Evolutionary conservation across 257 asterid species (phyloP).

Genomic region (Jasminum sambac): DNA sequence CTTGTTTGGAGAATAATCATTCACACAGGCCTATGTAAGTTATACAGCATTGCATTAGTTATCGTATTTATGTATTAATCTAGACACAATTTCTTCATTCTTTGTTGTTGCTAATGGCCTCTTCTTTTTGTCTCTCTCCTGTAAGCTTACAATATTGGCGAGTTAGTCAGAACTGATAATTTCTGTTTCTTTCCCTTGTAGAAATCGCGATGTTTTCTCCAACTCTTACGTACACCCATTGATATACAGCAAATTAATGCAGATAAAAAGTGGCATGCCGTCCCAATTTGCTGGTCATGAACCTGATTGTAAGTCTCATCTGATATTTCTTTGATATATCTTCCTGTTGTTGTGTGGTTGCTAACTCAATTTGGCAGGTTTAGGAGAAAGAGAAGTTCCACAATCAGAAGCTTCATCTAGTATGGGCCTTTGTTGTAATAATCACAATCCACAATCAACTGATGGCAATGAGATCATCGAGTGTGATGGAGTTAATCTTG

Average conservation of each 20-base stretch:
- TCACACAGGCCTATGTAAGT: conserved; percentile 52
- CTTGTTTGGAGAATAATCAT: conserved; percentile 17
- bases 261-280: conserved; percentile 39
- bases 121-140: not conserved
- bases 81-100: conserved; percentile 1
- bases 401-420: conserved; percentile 77
- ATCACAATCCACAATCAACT: conserved; percentile 36
- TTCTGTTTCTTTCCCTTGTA: conserved; percentile 35
- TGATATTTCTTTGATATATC: conserved; percentile 21
- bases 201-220: conserved; percentile 44
- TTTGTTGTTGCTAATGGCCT: conserved; percentile 12
- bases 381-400: conserved; percentile 59
- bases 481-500: conserved; percentile 45
- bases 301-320: conserved; percentile 49
- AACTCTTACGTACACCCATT: conserved; percentile 65
- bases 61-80: not conserved
- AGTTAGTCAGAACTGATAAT: conserved; percentile 20
- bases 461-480: conserved; percentile 39
- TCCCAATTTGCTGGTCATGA: conserved; percentile 34
- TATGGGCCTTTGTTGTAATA: conserved; percentile 73
- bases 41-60: conserved; percentile 21
- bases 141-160: not conserved
- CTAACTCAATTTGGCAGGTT: conserved; percentile 49
- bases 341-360: conserved; percentile 32
- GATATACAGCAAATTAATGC: conserved; percentile 51